A percentile compares a stretch with the other conserved stretches of the same genome.
These are phyloP conservation scores for Plasmopara viticola DNA, from an alignment of 352 stramenopile species.

Conservation along the genomic window DNA sequence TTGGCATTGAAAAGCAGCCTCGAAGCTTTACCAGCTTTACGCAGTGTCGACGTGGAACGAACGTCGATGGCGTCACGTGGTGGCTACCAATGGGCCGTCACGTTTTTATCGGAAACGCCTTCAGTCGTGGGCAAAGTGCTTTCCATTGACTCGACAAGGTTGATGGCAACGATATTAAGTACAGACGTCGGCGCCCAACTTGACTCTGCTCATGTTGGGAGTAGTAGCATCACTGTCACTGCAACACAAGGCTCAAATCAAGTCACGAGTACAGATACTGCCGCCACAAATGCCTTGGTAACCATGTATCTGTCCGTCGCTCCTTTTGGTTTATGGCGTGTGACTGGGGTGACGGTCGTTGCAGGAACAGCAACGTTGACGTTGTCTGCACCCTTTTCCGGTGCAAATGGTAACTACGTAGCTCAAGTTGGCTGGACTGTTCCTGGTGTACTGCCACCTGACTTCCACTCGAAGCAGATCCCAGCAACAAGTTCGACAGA, in stretches of 20 bases:
- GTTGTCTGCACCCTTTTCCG: conserved; percentile 38
- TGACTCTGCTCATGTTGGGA: conserved; percentile 34
- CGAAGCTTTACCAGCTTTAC: conserved; percentile 43
- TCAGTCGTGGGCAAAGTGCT: conserved; percentile 36
- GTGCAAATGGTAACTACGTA: conserved; percentile 29
- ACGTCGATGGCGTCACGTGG: conserved; percentile 28
- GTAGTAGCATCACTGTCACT: conserved; percentile 23
- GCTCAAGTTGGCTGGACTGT: conserved; percentile 57
- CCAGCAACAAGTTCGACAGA: conserved; percentile 8
- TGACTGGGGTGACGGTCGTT: conserved; percentile 30
- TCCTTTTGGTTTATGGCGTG: conserved; percentile 33
- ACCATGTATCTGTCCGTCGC: conserved; percentile 55
- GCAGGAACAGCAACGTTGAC: conserved; percentile 38
- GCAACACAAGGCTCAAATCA: conserved; percentile 24
- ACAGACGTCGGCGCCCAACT: conserved; percentile 39
- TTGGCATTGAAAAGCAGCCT: conserved; percentile 57
- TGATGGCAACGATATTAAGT: conserved; percentile 25
- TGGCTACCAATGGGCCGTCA: conserved; percentile 75
- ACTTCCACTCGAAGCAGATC: conserved; percentile 45
- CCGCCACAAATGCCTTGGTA: conserved; percentile 23
- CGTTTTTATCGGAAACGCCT: conserved; percentile 58
- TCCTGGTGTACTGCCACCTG: conserved; percentile 39
- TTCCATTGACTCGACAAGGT: conserved; percentile 29
- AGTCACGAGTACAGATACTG: conserved; percentile 38
- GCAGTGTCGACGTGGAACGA: conserved; percentile 73